Conservation (phyloP, 2,329 filamentous ascomycete genomes). For the Diplodia corticola region DNA sequence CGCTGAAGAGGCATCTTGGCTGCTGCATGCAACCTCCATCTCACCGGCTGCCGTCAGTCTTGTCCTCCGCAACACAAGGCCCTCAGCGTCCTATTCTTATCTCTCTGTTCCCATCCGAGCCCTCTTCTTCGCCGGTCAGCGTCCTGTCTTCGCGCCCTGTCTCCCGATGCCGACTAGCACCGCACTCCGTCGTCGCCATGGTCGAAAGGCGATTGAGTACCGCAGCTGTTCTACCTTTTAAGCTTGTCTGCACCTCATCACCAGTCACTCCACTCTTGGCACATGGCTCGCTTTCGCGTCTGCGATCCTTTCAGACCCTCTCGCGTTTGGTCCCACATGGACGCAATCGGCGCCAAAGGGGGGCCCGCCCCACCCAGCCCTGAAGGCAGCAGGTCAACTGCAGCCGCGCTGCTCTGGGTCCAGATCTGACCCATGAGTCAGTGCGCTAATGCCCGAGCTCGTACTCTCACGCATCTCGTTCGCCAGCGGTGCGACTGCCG, state of each 20-base stretch:
- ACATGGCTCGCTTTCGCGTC: background rate
- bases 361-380: background rate
- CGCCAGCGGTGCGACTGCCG: background rate
- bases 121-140: background rate
- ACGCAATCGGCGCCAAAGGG: background rate
- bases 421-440: background rate
- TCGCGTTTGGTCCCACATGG: background rate
- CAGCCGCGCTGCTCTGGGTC: background rate
- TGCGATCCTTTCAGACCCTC: background rate
- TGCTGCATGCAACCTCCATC: background rate
- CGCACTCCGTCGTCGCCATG: background rate
- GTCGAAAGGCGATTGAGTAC: background rate
- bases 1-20: background rate
- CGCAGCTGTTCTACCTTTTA: background rate
- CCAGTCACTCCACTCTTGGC: background rate
- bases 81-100: background rate
- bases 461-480: background rate
- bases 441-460: background rate
- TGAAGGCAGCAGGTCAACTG: background rate
- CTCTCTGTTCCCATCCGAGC: background rate
- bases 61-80: background rate
- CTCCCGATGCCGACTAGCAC: background rate
- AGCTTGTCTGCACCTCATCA: background rate
- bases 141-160: no score
- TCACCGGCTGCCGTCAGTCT: background rate